Percentiles rank a stretch among this genome's conserved stretches.
Conservation (phyloP, 495 filamentous ascomycete genomes). For the Opeltia flavorubescens region DNA sequence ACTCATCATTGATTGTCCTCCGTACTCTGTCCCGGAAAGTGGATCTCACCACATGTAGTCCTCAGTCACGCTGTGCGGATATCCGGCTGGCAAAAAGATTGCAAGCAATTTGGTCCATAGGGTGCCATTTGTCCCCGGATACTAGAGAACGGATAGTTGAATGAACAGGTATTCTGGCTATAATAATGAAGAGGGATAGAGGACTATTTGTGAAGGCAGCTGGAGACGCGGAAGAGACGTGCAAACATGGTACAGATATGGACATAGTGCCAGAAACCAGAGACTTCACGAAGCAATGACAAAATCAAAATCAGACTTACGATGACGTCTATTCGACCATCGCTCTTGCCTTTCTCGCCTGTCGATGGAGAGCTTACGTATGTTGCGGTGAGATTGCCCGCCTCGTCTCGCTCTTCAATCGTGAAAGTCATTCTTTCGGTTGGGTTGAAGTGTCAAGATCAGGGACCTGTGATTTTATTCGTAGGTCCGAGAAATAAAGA, state of each 20-base stretch:
- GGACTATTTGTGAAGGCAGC: not conserved
- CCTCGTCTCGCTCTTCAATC: constrained; percentile 32
- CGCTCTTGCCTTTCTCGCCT: constrained; percentile 5
- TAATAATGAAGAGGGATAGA: not conserved
- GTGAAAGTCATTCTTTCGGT: not conserved
- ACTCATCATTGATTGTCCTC: constrained; percentile 5
- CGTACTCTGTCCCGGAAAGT: constrained; percentile 1
- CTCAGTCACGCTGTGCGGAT: constrained; percentile 75
- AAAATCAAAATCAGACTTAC: constrained; percentile 7
- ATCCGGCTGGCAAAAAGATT: constrained; percentile 86
- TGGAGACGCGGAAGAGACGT: not conserved
- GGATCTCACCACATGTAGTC: constrained; percentile 70
- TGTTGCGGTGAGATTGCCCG: constrained; percentile 33
- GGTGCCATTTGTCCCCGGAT: constrained; percentile 8
- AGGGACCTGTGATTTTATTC: too few relatives aligned
- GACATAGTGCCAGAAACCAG: not conserved
- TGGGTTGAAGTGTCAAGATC: not conserved
- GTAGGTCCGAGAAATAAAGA: too few relatives aligned
- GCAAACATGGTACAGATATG: not conserved
- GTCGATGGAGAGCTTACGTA: constrained; percentile 23
- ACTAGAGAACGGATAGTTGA: not conserved
- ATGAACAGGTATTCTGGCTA: not conserved
- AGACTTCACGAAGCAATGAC: not conserved
- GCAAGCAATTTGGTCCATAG: constrained; percentile 35
- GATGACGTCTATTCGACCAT: constrained; percentile 13